These are phyloP conservation scores for Arabidopsis suecica DNA, from an alignment of 345 rosid genomes.

Conservation along the genomic window DNA sequence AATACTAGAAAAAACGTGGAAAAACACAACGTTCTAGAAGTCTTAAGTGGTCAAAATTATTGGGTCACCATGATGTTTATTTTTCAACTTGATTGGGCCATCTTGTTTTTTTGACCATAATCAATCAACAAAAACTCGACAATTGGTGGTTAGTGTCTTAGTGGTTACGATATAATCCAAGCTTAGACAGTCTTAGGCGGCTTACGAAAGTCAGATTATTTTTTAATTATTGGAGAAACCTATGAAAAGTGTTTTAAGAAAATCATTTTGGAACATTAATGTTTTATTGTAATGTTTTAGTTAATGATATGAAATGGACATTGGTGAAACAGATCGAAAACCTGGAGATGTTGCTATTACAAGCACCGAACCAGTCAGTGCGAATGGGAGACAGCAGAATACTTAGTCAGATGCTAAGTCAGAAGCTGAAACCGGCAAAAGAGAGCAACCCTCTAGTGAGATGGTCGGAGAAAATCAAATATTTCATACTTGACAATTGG, in stretches of 20 bases:
- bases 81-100: slow-evolving; percentile 3
- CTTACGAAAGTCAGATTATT: background rate
- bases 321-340: slow-evolving; percentile 57
- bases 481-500: slow-evolving; percentile 83
- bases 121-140: background rate
- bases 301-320: slow-evolving; percentile 23
- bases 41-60: slow-evolving; percentile 8
- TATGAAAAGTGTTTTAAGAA: background rate
- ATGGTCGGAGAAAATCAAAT: slow-evolving; percentile 53
- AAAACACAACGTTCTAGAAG: slow-evolving; percentile 13
- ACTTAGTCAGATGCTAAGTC: slow-evolving; percentile 80
- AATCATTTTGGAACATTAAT: background rate
- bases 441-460: slow-evolving; percentile 59
- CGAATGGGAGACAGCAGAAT: slow-evolving; percentile 66
- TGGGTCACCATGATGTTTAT: background rate
- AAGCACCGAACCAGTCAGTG: slow-evolving; percentile 84
- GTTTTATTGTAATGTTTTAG: slow-evolving; percentile 1
- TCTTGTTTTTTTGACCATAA: background rate
- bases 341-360: slow-evolving; percentile 72
- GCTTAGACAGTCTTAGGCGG: background rate
- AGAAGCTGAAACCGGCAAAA: slow-evolving; percentile 76
- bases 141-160: background rate
- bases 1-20: background rate
- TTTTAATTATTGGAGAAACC: background rate
- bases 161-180: background rate